A percentile compares a stretch with the other conserved stretches of the same genome.
Conservation (phyloP, 768 basidiomycete genomes). For the Nevesoporus exiguus region DNA sequence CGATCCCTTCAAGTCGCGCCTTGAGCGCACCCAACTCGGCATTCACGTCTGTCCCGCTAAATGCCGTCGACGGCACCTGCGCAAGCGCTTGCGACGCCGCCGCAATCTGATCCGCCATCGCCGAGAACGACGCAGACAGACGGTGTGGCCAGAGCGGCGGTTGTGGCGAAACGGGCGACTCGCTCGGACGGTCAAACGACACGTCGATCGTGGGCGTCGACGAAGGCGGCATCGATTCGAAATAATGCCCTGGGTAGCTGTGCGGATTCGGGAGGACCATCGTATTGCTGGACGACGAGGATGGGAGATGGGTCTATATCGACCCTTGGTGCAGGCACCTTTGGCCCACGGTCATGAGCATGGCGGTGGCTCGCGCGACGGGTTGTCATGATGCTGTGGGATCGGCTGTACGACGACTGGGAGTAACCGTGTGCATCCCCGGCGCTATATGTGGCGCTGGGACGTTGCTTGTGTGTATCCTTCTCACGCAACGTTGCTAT, state of each 20-base stretch:
- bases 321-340: neutral
- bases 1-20: constrained; percentile 30
- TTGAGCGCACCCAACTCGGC: constrained; percentile 19
- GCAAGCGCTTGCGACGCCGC: constrained; percentile 39
- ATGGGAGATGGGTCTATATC: neutral
- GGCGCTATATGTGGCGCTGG: too few relatives aligned
- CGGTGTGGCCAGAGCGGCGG: constrained; percentile 31
- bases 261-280: neutral
- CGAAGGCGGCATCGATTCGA: constrained; percentile 4
- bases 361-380: neutral
- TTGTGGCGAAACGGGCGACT: neutral
- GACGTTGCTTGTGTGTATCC: neutral
- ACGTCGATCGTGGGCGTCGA: constrained; percentile 20
- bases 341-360: neutral
- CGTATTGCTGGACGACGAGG: neutral
- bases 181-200: constrained; percentile 11
- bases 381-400: neutral
- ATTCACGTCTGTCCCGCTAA: constrained; percentile 13
- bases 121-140: constrained; percentile 37
- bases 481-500: neutral
- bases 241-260: neutral
- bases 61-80: constrained; percentile 23
- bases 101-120: constrained; percentile 41
- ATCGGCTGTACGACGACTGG: neutral
- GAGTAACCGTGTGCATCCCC: neutral